phyloP scores from a whole-genome alignment of 495 filamentous ascomycete species.

The Penicillium atrosanguineum region DNA sequence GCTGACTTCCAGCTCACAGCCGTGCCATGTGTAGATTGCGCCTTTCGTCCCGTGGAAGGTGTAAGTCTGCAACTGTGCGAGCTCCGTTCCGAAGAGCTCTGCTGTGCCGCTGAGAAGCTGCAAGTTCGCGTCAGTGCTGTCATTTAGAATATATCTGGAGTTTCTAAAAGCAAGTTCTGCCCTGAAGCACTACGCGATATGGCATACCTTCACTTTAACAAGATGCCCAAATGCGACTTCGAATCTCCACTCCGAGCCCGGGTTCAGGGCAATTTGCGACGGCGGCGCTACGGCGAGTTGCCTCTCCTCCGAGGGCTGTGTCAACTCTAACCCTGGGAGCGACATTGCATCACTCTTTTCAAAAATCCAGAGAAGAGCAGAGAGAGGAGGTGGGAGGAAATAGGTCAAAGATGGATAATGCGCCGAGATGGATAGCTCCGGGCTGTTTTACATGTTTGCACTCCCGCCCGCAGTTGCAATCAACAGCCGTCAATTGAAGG shows the following conservation, averaged over 20 bases:
- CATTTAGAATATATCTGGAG: not conserved
- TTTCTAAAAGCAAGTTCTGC: not conserved
- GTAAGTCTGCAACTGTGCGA: constrained; percentile 77
- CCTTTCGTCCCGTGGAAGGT: constrained; percentile 80
- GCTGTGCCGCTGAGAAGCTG: constrained; percentile 78
- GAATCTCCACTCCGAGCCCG: constrained; percentile 82
- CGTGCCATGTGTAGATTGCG: constrained; percentile 88
- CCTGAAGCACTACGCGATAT: not conserved
- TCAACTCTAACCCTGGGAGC: constrained; percentile 48
- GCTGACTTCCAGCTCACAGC: constrained; percentile 76
- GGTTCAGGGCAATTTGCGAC: constrained; percentile 43
- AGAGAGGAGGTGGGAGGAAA: not conserved
- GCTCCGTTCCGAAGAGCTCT: constrained; percentile 94
- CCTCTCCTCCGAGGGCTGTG: constrained; percentile 41
- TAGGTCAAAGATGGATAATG: constrained; percentile 1
- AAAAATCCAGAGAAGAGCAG: not conserved
- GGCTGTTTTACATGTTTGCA: constrained; percentile 20
- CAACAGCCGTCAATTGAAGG: not conserved
- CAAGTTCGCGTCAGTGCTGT: constrained; percentile 18
- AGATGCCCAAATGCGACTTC: constrained; percentile 69
- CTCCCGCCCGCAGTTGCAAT: not conserved
- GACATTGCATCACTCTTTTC: constrained; percentile 35
- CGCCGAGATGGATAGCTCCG: constrained; percentile 6
- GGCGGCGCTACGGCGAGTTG: constrained; percentile 39
- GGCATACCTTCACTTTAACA: constrained; percentile 58